A percentile compares a stretch with the other conserved stretches of the same genome.
Evolutionary conservation across 1,139 yeast species (phyloP).

Genomic region (Magnusiomyces magnusii): DNA sequence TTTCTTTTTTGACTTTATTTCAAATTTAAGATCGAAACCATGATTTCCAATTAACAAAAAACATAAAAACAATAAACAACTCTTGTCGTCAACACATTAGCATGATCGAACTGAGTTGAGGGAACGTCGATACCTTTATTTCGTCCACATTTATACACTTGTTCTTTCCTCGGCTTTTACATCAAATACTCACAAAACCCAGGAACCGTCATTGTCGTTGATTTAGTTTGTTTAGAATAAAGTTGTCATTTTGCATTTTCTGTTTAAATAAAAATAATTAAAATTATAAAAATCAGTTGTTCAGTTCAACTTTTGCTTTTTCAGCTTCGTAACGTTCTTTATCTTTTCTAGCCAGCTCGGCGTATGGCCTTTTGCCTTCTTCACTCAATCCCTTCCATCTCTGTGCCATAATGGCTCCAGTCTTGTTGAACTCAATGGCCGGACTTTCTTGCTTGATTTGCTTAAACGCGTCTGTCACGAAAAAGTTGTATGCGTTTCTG

Average conservation of each 20-base stretch:
- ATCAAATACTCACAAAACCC: neutral
- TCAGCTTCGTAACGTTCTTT: constrained; percentile 81
- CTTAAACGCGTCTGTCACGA: constrained; percentile 96
- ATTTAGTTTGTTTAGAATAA: too few relatives aligned
- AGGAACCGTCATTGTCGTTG: too few relatives aligned
- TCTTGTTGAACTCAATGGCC: constrained; percentile 72
- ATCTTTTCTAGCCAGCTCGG: constrained; percentile 88
- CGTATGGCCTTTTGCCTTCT: constrained; percentile 82
- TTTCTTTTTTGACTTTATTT: too few relatives aligned
- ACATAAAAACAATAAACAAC: too few relatives aligned
- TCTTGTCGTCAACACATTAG: too few relatives aligned
- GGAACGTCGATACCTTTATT: too few relatives aligned
- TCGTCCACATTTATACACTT: neutral
- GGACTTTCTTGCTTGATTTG: constrained; percentile 91
- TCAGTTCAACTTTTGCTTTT: too few relatives aligned
- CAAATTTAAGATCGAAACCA: too few relatives aligned
- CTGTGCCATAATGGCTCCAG: constrained; percentile 63
- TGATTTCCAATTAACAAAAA: too few relatives aligned
- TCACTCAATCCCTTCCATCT: constrained; percentile 86
- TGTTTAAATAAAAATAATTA: too few relatives aligned
- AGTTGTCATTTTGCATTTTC: neutral
- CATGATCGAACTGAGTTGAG: neutral
- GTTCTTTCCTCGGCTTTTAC: neutral
- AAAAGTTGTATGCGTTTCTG: constrained; percentile 87
- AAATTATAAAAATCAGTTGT: neutral